Evolutionary conservation across 2,329 filamentous ascomycete species (phyloP).

Genomic region (Thielaviopsis euricoi): DNA sequence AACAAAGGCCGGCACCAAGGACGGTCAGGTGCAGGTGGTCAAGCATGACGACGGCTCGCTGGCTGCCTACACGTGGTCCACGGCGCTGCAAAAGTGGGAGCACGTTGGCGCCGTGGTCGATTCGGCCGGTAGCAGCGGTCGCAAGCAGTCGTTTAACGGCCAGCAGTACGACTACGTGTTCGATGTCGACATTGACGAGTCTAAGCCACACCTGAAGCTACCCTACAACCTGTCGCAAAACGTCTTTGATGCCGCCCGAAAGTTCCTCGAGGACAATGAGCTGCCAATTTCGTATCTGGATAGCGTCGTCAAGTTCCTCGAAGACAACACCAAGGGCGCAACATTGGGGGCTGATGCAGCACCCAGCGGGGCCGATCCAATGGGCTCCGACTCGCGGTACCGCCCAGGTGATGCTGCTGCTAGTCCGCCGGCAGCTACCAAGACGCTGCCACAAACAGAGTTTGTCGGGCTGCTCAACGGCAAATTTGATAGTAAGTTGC

Average conservation of each 20-base stretch:
- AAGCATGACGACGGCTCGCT: constrained; percentile 64
- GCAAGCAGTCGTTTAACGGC: constrained; percentile 60
- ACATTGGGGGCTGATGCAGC: constrained; percentile 45
- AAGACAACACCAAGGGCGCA: constrained; percentile 73
- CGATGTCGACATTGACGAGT: constrained; percentile 90
- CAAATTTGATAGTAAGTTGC: constrained; percentile 42
- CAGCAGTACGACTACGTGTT: constrained; percentile 94
- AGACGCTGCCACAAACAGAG: constrained; percentile 54
- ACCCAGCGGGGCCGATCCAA: constrained; percentile 46
- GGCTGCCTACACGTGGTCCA: constrained; percentile 79
- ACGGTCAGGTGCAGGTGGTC: constrained; percentile 91
- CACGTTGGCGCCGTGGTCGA: constrained; percentile 92
- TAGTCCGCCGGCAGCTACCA: constrained; percentile 25
- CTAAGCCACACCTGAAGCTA: constrained; percentile 81
- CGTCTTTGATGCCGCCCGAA: constrained; percentile 78
- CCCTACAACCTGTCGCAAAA: constrained; percentile 88
- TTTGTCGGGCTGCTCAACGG: constrained; percentile 56
- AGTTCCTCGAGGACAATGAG: constrained; percentile 80
- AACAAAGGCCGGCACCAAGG: constrained; percentile 75
- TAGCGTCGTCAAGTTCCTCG: constrained; percentile 83
- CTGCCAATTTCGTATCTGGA: constrained; percentile 77
- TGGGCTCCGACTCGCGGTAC: constrained; percentile 64
- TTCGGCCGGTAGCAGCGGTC: constrained; percentile 64
- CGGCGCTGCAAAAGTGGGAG: constrained; percentile 55
- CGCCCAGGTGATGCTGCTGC: constrained; percentile 46